Percentiles rank a stretch among this genome's conserved stretches.
phyloP scores from a whole-genome alignment of 148 eudicot species.

The Silene latifolia region DNA sequence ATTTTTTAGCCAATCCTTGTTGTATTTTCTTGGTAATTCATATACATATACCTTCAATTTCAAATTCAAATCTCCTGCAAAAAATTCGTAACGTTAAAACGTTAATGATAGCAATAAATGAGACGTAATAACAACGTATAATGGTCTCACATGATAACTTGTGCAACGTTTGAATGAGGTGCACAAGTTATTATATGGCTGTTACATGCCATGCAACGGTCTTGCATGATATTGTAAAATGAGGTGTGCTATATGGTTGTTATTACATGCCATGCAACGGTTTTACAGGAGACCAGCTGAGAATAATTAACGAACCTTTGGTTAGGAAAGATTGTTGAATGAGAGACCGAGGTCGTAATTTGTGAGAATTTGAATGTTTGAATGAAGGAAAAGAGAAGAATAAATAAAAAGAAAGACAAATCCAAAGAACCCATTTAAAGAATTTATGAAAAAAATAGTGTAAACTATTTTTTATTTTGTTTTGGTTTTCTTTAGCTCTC shows the following conservation, averaged over 20 bases:
- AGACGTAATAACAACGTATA: too few relatives aligned
- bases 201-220: not conserved
- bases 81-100: not conserved
- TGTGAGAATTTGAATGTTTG: not conserved
- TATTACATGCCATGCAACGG: not conserved
- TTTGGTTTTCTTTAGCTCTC: slow-evolving; percentile 9
- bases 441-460: not conserved
- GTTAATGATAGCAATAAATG: not conserved
- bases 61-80: slow-evolving; percentile 14
- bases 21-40: slow-evolving; percentile 66
- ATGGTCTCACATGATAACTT: too few relatives aligned
- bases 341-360: not conserved
- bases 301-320: not conserved
- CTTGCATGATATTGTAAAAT: too few relatives aligned
- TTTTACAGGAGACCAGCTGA: too few relatives aligned
- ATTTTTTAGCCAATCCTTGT: slow-evolving; percentile 53
- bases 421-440: slow-evolving; percentile 26
- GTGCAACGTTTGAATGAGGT: too few relatives aligned
- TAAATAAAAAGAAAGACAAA: slow-evolving; percentile 23
- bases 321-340: not conserved
- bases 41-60: slow-evolving; percentile 51
- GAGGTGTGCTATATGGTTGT: too few relatives aligned
- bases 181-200: too few relatives aligned
- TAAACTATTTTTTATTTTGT: slow-evolving; percentile 4
- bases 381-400: slow-evolving; percentile 27